Conservation (phyloP, 768 basidiomycete genomes). For the Plicaturopsis crispa region DNA sequence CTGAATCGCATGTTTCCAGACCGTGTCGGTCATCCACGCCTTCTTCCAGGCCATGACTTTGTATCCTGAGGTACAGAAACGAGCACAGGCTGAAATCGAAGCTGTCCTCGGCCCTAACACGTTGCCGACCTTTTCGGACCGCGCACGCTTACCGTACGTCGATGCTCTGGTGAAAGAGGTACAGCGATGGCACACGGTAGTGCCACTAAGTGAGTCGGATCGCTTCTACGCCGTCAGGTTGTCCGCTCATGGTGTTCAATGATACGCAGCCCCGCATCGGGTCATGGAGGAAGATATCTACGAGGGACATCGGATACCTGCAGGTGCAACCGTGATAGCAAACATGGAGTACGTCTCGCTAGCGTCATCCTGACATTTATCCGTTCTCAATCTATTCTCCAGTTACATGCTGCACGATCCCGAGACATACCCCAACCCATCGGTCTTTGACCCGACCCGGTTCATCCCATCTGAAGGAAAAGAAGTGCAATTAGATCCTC, state of each 20-base stretch:
- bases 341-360: conserved; percentile 21
- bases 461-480: conserved; percentile 16
- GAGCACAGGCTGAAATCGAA: conserved; percentile 12
- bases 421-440: conserved; percentile 21
- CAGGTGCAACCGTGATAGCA: conserved; percentile 15
- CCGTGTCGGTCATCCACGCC: conserved; percentile 10
- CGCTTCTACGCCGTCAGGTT: too few relatives aligned
- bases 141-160: conserved; percentile 3
- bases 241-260: too few relatives aligned
- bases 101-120: conserved; percentile 4
- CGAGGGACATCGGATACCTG: conserved; percentile 19
- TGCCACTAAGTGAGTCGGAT: conserved; percentile 6
- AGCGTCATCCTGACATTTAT: too few relatives aligned
- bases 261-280: conserved; percentile 15
- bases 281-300: conserved; percentile 15
- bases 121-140: conserved; percentile 8
- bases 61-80: conserved; percentile 8
- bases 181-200: conserved; percentile 8
- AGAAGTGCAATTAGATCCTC: conserved; percentile 14
- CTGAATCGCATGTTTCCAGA: neutral
- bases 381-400: too few relatives aligned
- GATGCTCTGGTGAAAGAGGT: conserved; percentile 8
- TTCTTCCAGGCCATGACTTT: conserved; percentile 13
- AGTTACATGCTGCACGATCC: conserved; percentile 27
- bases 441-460: conserved; percentile 23